Evolutionary conservation across 306 rosid genomes (phyloP), one percentile per base, ranked within the genome.

Genomic region (Fragaria vesca): DNA sequence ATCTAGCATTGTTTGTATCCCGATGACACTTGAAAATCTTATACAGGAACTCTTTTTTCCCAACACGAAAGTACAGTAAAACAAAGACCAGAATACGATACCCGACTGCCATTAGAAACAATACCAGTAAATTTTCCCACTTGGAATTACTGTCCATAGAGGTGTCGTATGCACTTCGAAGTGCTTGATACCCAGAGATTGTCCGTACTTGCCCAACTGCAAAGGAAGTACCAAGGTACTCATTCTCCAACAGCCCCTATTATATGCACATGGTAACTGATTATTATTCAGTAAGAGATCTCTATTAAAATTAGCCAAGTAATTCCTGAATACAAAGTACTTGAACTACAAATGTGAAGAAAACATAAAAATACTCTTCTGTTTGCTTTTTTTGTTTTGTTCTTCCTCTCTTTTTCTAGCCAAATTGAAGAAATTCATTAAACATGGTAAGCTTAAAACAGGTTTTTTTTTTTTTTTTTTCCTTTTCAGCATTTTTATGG

Each of bases 141-240:
- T 96, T 96, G 67, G 99, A 85, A 81, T 84, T 83, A 24, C 20
- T 71, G 84, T 88, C 87, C 2, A 87, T 61, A 75, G 99, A 96
- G 81, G 89, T 91, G 65, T 86, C 88, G 54, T 96, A 96, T 67
- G 82, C 93, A 71, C 84, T 90, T 42, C 86, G 93, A 45, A 96
- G 88, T n/a, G 99, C 97, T 78, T 93, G 99, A 76, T 84, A 83
- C 75, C 99, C 99, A 15, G 98, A 83, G 85, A 96, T 93, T 69
- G 89, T 91, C 84, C 99, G 89, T 67, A 96, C 99, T 81, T 93
- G 91, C 81, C 99, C 99, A 65, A 96, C 98, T 6, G 98, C 91
- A 79, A 91, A 93, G 21, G 97, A 83, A 26, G 93, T 89, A 28
- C 85, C 96, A 7, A 96, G 80, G 81, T 96, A 96, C 85, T 96